A percentile compares a stretch with the other conserved stretches of the same genome.
Conservation (phyloP, 164 flowering plant genomes). For the Vitis rotundifolia region DNA sequence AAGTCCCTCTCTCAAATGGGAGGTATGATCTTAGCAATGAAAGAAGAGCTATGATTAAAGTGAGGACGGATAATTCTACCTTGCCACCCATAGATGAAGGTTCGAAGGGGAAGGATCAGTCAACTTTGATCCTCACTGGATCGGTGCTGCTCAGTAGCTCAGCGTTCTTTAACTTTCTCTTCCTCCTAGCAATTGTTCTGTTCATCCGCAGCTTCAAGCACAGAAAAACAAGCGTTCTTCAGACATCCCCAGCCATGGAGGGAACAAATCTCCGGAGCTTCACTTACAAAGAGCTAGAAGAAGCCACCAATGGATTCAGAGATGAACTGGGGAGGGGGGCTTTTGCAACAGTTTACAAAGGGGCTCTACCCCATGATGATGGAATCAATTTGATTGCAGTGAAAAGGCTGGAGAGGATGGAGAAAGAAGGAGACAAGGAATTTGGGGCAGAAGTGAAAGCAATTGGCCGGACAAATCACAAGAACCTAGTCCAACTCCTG, state of each 20-base stretch:
- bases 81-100: background rate
- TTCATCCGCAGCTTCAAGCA: background rate
- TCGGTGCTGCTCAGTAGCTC: slow-evolving; percentile 23
- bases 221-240: too few relatives aligned
- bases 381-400: background rate
- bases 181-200: background rate
- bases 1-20: slow-evolving; percentile 33
- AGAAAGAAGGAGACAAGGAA: slow-evolving; percentile 6
- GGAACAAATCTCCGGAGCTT: background rate
- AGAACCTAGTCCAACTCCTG: too few relatives aligned
- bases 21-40: background rate
- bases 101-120: background rate
- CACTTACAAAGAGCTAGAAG: slow-evolving; percentile 1
- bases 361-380: background rate
- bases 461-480: too few relatives aligned
- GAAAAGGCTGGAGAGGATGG: background rate
- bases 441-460: slow-evolving; percentile 15
- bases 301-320: slow-evolving; percentile 10
- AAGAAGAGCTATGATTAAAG: slow-evolving; percentile 24
- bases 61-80: slow-evolving; percentile 2
- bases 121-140: background rate
- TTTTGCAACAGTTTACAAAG: slow-evolving; percentile 12
- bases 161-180: slow-evolving; percentile 4
- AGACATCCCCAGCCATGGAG: background rate
- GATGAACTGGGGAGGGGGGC: slow-evolving; percentile 14